Percentiles rank a stretch among this genome's conserved stretches.
Conservation (phyloP, 768 basidiomycete species). For the Tremella yokohamensis region DNA sequence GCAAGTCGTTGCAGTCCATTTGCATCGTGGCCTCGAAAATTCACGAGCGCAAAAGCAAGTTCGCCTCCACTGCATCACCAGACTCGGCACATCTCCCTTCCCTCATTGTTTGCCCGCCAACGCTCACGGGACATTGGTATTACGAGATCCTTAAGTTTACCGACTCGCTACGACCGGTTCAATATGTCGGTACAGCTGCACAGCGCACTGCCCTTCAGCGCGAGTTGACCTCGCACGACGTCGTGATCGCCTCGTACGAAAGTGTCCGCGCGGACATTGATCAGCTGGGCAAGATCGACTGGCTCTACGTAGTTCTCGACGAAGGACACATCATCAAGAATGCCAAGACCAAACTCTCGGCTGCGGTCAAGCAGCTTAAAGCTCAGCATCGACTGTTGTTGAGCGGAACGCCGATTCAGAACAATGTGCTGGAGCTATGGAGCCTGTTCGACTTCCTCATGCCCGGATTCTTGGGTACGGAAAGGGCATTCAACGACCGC, state of each 20-base stretch:
- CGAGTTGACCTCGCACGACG: conserved; percentile 68
- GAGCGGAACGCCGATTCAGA: conserved; percentile 97
- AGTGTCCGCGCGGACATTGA: conserved; percentile 90
- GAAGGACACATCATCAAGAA: conserved; percentile 99
- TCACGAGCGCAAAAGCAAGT: conserved; percentile 70
- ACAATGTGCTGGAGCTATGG: conserved; percentile 97
- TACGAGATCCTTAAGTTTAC: conserved; percentile 94
- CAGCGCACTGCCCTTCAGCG: conserved; percentile 70
- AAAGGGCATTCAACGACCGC: conserved; percentile 86
- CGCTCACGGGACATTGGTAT: conserved; percentile 97
- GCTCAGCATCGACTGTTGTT: conserved; percentile 91
- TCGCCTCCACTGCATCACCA: conserved; percentile 64
- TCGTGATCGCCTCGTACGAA: conserved; percentile 97
- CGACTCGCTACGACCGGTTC: conserved; percentile 72
- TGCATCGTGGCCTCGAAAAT: conserved; percentile 94
- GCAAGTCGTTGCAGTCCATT: conserved; percentile 96
- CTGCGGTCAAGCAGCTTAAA: conserved; percentile 84
- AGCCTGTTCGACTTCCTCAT: conserved; percentile 98
- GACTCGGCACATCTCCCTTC: conserved; percentile 86
- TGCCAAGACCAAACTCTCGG: conserved; percentile 93
- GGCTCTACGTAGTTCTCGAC: conserved; percentile 95
- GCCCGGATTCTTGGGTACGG: conserved; percentile 98
- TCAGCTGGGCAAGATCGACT: conserved; percentile 68
- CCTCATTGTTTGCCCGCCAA: conserved; percentile 92
- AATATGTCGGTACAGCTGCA: conserved; percentile 82